Evolutionary conservation across 305 asterid genomes (phyloP).

Genomic region (Ajuga reptans): DNA sequence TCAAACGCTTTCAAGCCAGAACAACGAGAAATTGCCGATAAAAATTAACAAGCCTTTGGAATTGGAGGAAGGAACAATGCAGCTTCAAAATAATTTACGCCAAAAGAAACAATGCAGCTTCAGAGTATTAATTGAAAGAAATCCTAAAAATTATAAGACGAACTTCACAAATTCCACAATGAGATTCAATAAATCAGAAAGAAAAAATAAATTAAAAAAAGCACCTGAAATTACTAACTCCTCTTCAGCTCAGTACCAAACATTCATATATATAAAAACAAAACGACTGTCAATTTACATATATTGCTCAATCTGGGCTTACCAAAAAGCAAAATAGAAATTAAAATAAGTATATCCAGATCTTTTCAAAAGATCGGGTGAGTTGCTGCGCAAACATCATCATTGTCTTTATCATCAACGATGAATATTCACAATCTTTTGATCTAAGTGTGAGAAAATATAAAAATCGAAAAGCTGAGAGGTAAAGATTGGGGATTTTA

Average conservation of each 20-base stretch:
- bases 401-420: slow-evolving; percentile 26
- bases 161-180: slow-evolving; percentile 8
- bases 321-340: neutral
- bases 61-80: neutral
- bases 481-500: slow-evolving; percentile 1
- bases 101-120: slow-evolving; percentile 23
- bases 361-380: slow-evolving; percentile 24
- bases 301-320: slow-evolving; percentile 14
- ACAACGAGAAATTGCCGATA: neutral
- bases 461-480: neutral
- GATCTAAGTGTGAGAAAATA: neutral
- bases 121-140: neutral
- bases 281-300: slow-evolving; percentile 23
- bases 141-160: neutral
- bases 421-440: slow-evolving; percentile 17
- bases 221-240: slow-evolving; percentile 20
- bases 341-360: slow-evolving; percentile 17
- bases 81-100: neutral
- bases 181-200: neutral
- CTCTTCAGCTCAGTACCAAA: slow-evolving; percentile 28
- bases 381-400: slow-evolving; percentile 29
- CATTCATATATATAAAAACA: slow-evolving; percentile 1
- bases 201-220: neutral
- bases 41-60: neutral
- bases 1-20: neutral